Percentiles rank a stretch among this genome's conserved stretches.
phyloP scores from a whole-genome alignment of 2,329 filamentous ascomycete species.

The Stagonosporopsis tanaceti region DNA sequence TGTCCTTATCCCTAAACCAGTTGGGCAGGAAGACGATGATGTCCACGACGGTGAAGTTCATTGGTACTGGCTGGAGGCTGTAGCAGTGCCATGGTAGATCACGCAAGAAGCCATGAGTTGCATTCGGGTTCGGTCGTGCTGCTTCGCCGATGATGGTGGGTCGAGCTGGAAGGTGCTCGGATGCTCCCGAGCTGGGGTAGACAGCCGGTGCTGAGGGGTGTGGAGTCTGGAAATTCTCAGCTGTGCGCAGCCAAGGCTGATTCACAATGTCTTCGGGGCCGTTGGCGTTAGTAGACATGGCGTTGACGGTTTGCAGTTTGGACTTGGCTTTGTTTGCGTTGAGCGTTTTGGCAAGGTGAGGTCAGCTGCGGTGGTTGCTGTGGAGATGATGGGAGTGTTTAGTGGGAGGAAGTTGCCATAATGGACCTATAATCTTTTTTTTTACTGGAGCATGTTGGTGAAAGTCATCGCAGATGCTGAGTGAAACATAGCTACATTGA shows the following conservation, averaged over 20 bases:
- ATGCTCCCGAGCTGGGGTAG: conserved; percentile 7
- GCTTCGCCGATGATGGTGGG: conserved; percentile 17
- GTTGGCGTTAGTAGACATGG: not conserved
- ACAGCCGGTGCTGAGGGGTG: not conserved
- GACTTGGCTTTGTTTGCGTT: not conserved
- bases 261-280: not conserved
- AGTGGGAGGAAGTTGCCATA: not conserved
- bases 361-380: not conserved
- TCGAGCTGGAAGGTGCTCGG: conserved; percentile 5
- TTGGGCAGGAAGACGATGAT: conserved; percentile 28
- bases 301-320: not conserved
- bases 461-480: too few relatives aligned
- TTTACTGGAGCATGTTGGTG: not conserved
- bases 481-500: too few relatives aligned
- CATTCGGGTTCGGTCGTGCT: not conserved
- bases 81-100: conserved; percentile 22
- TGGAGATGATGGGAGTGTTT: not conserved
- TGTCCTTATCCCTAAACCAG: conserved; percentile 24
- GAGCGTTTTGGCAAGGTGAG: not conserved
- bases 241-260: not conserved
- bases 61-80: conserved; percentile 2
- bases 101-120: conserved; percentile 2
- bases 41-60: conserved; percentile 31
- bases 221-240: not conserved
- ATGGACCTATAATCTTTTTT: not conserved